Base-by-base conservation (phyloP, 2,329 filamentous ascomycete species). In the Lizonia empirigonia region DNA sequence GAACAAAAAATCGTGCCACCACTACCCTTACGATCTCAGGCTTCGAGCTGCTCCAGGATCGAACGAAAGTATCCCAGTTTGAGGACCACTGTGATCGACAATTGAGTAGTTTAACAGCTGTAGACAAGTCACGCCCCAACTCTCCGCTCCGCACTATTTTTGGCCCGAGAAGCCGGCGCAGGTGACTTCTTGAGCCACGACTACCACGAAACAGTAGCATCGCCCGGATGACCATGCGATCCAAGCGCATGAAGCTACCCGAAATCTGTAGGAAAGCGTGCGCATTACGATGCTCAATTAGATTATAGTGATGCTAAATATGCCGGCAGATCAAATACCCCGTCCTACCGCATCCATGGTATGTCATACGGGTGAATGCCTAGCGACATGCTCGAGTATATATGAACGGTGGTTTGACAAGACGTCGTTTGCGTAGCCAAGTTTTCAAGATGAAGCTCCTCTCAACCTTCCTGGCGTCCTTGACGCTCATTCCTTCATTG, bases 101-200 rank as follows among this genome's bases (percentile, higher is more conserved):
- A n/a, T n/a, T n/a, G n/a, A n/a, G n/a, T n/a, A n/a, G n/a, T n/a
- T n/a, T n/a, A n/a, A n/a, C n/a, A n/a, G n/a, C n/a, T n/a, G n/a
- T n/a, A n/a, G n/a, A n/a, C n/a, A n/a, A n/a, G n/a, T 26, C 37
- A 33, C 29, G 50, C 47, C 50, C 50, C 54, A 37, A 44, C 48
- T 60, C 45, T 54, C 41, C 54, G 32, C 54, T 34, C 45, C 59
- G 58, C 58, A 33, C 13, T 12, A 47, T 32, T 34, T 27, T 45
- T 62, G 23, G 8, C 48, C 62, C 62, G 62, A 60, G 42, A 37
- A 32, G 7, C 62, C 62, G 62, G 30, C 24, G 51, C 51, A 56
- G 36, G 46, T 50, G 39, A 20, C 9, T n/a, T 27, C 26, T 27
- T 4, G 36, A 29, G 44, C 39, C 40, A 27, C 35, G 41, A 36